Evolutionary conservation across 1,139 yeast genomes (phyloP).

Genomic region (Taphrina wiesneri): DNA sequence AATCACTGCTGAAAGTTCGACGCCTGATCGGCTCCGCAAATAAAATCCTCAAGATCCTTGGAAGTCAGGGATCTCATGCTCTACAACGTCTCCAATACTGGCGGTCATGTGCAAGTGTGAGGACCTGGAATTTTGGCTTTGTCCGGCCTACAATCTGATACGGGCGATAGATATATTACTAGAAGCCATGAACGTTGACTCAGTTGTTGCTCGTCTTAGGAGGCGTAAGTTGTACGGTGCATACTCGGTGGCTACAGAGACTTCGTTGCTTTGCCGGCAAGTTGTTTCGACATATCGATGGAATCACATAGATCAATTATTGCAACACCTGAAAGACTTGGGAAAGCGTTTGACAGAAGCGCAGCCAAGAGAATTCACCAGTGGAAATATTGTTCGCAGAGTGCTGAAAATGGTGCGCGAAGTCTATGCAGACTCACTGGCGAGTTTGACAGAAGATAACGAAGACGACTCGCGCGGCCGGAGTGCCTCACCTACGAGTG

Average conservation of each 20-base stretch:
- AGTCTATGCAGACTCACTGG: conserved; percentile 60
- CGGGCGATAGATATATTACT: too few species aligned
- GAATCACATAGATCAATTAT: conserved; percentile 72
- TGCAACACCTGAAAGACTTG: conserved; percentile 61
- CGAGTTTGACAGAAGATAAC: conserved; percentile 4
- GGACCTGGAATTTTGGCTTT: too few species aligned
- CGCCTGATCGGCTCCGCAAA: not conserved
- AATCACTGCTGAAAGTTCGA: not conserved
- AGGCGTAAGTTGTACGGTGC: conserved; percentile 76
- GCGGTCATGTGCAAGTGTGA: too few species aligned
- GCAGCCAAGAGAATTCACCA: conserved; percentile 65
- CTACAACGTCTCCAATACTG: not conserved
- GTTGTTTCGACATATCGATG: conserved; percentile 89
- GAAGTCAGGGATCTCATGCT: not conserved
- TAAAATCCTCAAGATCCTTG: not conserved
- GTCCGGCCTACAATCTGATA: too few species aligned
- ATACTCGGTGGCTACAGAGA: conserved; percentile 76
- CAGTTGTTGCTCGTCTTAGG: conserved; percentile 46
- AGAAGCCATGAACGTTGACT: conserved; percentile 33
- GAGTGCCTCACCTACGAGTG: not conserved
- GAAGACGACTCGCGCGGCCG: not conserved
- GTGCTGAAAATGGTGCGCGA: conserved; percentile 86
- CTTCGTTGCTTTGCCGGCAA: conserved; percentile 82
- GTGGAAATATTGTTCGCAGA: conserved; percentile 89
- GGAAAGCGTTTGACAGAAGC: conserved; percentile 49